Base-by-base conservation (phyloP, 202 grass and related monocot genomes). In the Elaeis oleifera region DNA sequence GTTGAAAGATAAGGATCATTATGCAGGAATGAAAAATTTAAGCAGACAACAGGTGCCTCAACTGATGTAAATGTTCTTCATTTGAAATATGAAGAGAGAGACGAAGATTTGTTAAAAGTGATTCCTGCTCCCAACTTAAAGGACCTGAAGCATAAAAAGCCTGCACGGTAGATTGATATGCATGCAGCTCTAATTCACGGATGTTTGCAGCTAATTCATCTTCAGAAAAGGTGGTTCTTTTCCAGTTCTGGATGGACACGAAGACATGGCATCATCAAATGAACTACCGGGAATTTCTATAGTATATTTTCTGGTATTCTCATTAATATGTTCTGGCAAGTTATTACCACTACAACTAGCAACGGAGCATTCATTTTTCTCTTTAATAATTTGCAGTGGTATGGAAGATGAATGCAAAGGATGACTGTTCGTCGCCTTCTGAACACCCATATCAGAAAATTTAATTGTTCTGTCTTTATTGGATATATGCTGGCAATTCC, bases 121-220 rank as follows among this genome's bases (percentile, higher is more conserved):
- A 83, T 73, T 96, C 90, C 59, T 96, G 90, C 73, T 90, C 90
- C 87, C 90, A 96, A 26, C 75, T 96, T 64, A 96, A 73, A 23
- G 86, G 82, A 16, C 90, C 90, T 1, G 76, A 90, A 32, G 86
- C 86, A 74, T 88, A 77, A 36, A 96, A 83, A 23, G 86, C 90
- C 56, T 62, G 70, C 78, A 90, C 44, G 20, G 90, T 96, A 63
- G 81, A 79, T 36, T 70, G 78, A 64, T 96, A 96, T 5, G 83
- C 87, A 55, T 71, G 78, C 59, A 96, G 76, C 75, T 96, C 90
- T 75, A 96, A 71, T 68, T 61, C 66, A 71, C 88, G 90, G 17
- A 84, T 60, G 53, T 71, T 72, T 31, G 73, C 64, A 14, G 65
- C 58, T 26, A 71, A 24, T 27, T 63, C 74, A 21, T 68, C 74